Evolutionary conservation across 1,139 yeast genomes (phyloP).

Genomic region (Suhomyces chickasaworum): DNA sequence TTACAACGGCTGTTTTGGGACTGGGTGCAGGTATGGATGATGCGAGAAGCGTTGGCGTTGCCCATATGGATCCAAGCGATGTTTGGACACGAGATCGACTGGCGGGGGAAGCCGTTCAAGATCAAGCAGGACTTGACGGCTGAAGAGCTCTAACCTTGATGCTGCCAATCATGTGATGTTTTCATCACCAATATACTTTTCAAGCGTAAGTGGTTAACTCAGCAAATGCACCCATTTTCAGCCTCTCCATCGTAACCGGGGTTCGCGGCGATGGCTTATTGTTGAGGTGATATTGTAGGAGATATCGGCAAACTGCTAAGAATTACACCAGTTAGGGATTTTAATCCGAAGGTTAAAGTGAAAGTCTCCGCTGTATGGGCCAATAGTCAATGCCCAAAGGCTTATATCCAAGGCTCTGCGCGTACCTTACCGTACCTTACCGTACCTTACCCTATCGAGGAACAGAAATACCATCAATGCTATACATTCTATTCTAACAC

Average conservation of each 20-base stretch:
- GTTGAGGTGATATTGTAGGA: neutral
- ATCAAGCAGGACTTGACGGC: slow-evolving; percentile 78
- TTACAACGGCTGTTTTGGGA: slow-evolving; percentile 16
- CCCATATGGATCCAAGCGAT: slow-evolving; percentile 86
- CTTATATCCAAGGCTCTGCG: no score
- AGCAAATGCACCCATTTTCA: neutral
- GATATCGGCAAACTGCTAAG: neutral
- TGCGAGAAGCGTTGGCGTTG: slow-evolving; percentile 73
- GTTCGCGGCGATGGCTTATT: neutral
- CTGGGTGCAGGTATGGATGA: slow-evolving; percentile 56
- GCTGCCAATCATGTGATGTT: no score
- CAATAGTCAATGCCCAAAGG: no score
- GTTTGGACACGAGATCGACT: slow-evolving; percentile 73
- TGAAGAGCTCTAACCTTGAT: slow-evolving; percentile 53
- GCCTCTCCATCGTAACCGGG: neutral
- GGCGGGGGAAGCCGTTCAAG: slow-evolving; percentile 80
- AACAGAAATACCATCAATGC: neutral
- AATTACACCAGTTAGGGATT: no score
- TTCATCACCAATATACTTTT: no score
- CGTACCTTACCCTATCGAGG: neutral
- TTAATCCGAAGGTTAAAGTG: no score
- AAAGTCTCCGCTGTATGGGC: no score
- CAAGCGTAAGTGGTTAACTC: no score
- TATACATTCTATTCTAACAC: neutral
- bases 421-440: neutral